Evolutionary conservation across 371 early-diverging fungal species (phyloP).

Genomic region (Actinomortierella wolfii): DNA sequence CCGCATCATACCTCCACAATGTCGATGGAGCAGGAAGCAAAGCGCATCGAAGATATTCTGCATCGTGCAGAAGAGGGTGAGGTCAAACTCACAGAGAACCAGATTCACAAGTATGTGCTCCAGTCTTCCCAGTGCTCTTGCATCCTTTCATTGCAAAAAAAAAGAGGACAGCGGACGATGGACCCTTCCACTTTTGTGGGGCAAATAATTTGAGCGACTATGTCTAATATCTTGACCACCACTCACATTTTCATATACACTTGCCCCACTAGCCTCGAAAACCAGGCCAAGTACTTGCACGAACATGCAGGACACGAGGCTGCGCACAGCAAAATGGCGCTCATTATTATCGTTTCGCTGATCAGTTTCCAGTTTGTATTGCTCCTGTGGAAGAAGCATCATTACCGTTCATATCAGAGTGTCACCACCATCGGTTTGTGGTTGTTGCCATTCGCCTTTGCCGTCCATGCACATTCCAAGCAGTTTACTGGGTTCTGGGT

Average conservation of each 20-base stretch:
- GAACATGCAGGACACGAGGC: constrained; percentile 66
- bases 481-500: constrained; percentile 25
- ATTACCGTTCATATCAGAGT: constrained; percentile 75
- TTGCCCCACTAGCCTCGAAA: constrained; percentile 20
- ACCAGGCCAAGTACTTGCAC: constrained; percentile 38
- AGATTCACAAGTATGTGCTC: constrained; percentile 30
- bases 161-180: neutral
- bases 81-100: constrained; percentile 27
- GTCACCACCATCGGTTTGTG: constrained; percentile 78
- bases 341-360: constrained; percentile 74
- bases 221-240: too few species aligned
- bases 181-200: too few species aligned
- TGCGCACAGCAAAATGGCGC: constrained; percentile 77
- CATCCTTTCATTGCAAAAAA: neutral
- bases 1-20: too few species aligned
- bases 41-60: constrained; percentile 28
- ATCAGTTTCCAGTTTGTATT: constrained; percentile 77
- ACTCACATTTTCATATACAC: neutral
- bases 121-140: neutral
- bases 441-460: constrained; percentile 32
- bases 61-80: constrained; percentile 37
- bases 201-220: too few species aligned
- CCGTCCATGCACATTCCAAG: constrained; percentile 17
- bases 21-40: constrained; percentile 38
- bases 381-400: constrained; percentile 79